Evolutionary conservation across 164 flowering plant genomes (phyloP), one percentile per base, ranked within the genome.

Genomic region (Aristolochia contorta): DNA sequence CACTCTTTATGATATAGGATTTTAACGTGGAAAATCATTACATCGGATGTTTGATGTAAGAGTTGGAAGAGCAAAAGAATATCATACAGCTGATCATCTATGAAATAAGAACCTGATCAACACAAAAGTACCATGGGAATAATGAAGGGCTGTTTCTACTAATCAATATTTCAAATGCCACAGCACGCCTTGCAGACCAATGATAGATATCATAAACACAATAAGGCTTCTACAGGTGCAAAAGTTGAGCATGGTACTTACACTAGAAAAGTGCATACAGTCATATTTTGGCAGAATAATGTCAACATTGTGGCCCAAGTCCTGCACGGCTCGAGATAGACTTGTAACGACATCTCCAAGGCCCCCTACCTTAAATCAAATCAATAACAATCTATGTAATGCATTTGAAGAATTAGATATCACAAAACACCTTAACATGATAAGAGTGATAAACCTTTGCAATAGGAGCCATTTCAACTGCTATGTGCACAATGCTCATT

Each of bases 391-490:
- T 33, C 20, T 16, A 32, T 7, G 37, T 16, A 55, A 18, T 32
- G n/a, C 18, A 25, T 7, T 25, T 8, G 16, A 25, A 30, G 19
- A 16, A 15, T 15, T 56, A 18, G 9, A 25, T 1, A 2, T 16
- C 45, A 56, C 6, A 9, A 56, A 56, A 30, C 22, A 32, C 16
- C 13, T 1, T 24, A 30, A 16, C 24, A 30, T 56, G 43, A 33
- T 25, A 50, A 54, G 18, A 22, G 45, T 53, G 65, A 25, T 47
- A 67, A 61, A 86, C 99, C 96, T 93, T 93, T 57, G 99, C 99
- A 57, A 93, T 90, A 46, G 99, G 99, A 49, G 99, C 99, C 99
- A 93, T 90, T 81, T 93, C 99, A 68, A 88, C 93, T 64, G 99
- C 74, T 57, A 90, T 75, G 67, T 93, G 99, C 50, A 88, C 96